Conservation (phyloP, 2,329 filamentous ascomycete genomes). For the Calonectria leucothoes region DNA sequence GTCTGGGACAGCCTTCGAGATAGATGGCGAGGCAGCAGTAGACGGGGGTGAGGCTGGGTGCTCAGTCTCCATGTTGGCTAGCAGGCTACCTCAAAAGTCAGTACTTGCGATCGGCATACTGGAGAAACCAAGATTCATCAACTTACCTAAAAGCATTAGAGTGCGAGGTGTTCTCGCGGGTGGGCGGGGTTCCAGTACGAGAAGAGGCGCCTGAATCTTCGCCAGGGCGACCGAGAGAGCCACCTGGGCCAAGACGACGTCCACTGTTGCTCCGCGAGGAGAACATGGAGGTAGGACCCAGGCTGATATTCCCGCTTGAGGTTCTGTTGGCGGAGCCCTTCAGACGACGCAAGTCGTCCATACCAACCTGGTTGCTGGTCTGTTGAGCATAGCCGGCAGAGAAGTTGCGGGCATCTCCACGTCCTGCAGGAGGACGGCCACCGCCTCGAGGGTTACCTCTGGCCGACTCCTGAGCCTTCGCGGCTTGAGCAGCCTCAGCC, state of each 20-base stretch:
- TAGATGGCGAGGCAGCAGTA: slow-evolving; percentile 72
- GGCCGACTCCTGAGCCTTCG: slow-evolving; percentile 82
- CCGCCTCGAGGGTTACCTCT: slow-evolving; percentile 73
- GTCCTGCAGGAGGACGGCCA: slow-evolving; percentile 78
- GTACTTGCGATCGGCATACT: neutral
- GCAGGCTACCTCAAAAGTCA: slow-evolving; percentile 54
- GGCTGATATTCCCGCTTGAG: slow-evolving; percentile 71
- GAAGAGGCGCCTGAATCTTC: slow-evolving; percentile 92
- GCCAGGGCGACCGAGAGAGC: slow-evolving; percentile 76
- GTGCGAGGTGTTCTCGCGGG: slow-evolving; percentile 69
- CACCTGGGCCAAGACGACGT: slow-evolving; percentile 80
- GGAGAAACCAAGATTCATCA: neutral
- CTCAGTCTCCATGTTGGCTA: slow-evolving; percentile 72
- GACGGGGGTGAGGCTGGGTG: slow-evolving; percentile 78
- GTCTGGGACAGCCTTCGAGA: slow-evolving; percentile 72
- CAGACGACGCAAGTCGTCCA: slow-evolving; percentile 91
- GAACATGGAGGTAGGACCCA: slow-evolving; percentile 90
- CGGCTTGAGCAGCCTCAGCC: slow-evolving; percentile 80
- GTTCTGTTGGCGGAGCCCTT: slow-evolving; percentile 71
- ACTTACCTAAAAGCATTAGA: slow-evolving; percentile 95
- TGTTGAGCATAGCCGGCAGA: slow-evolving; percentile 78
- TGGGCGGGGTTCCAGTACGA: slow-evolving; percentile 88
- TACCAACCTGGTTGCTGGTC: slow-evolving; percentile 86
- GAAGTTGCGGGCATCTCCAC: slow-evolving; percentile 89
- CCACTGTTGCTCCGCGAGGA: slow-evolving; percentile 92